A percentile compares a stretch with the other conserved stretches of the same genome.
These are phyloP conservation scores for Helicostylum pulchrum DNA, from an alignment of 192 early-diverging fungal genomes.

Conservation along the genomic window DNA sequence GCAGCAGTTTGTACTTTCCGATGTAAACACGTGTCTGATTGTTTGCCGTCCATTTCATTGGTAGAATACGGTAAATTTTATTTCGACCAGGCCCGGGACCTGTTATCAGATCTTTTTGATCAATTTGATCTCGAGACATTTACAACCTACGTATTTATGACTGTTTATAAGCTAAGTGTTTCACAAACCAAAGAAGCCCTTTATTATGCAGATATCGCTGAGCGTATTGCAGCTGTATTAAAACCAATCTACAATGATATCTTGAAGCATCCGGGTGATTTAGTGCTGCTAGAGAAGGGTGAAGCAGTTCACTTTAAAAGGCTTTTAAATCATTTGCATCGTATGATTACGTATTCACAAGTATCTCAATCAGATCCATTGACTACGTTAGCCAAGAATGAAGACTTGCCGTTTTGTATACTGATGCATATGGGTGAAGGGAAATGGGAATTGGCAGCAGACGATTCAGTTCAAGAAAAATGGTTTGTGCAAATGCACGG, in stretches of 20 bases:
- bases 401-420: neutral
- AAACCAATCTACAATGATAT: neutral
- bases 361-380: neutral
- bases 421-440: neutral
- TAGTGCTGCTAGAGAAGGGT: neutral
- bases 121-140: conserved; percentile 8
- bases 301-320: conserved; percentile 3
- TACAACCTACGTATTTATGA: conserved; percentile 1
- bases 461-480: conserved; percentile 8
- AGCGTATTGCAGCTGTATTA: neutral
- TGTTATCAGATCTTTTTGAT: conserved; percentile 11
- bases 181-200: neutral
- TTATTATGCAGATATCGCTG: conserved; percentile 3
- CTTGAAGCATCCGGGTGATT: neutral
- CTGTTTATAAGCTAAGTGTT: neutral
- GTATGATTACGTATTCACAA: conserved; percentile 1
- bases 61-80: conserved; percentile 12
- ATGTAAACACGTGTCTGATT: conserved; percentile 6
- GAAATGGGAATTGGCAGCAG: neutral
- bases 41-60: conserved; percentile 2
- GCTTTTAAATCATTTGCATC: neutral
- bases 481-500: conserved; percentile 5
- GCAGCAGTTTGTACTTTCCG: conserved; percentile 14
- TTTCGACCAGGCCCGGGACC: conserved; percentile 10
- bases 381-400: neutral